Percentiles rank a stretch among this genome's conserved stretches.
These are phyloP conservation scores for Malassezia yamatoensis DNA, from an alignment of 1,284 basidiomycete genomes.

Conservation along the genomic window DNA sequence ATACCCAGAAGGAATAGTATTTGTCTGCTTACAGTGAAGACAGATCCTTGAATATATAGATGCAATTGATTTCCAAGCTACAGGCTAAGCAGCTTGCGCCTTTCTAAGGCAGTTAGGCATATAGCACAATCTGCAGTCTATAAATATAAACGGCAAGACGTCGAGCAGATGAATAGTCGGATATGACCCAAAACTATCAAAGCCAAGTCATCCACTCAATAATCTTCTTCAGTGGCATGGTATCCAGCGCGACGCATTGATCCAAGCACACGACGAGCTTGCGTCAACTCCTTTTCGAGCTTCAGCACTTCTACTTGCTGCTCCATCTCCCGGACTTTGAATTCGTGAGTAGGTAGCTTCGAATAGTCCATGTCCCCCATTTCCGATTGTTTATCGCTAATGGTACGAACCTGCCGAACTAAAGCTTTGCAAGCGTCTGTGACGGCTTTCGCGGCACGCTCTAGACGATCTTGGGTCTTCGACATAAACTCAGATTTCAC, in stretches of 20 bases:
- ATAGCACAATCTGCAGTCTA: neutral
- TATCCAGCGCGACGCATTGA: constrained; percentile 44
- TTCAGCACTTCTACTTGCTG: constrained; percentile 96
- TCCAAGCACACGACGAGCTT: constrained; percentile 44
- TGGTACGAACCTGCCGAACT: constrained; percentile 89
- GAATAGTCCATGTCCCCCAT: constrained; percentile 80
- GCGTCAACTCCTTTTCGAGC: constrained; percentile 79
- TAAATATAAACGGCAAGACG: neutral
- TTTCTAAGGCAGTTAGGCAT: no score
- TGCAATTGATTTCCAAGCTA: no score
- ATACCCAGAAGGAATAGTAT: neutral
- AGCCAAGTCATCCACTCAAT: no score
- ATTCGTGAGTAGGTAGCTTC: constrained; percentile 84
- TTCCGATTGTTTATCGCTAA: constrained; percentile 65
- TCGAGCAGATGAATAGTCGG: neutral
- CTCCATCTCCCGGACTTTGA: constrained; percentile 82
- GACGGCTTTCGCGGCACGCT: constrained; percentile 92
- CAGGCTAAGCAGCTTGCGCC: no score
- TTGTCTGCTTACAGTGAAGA: no score
- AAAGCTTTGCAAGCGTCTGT: constrained; percentile 97
- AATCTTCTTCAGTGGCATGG: constrained; percentile 37
- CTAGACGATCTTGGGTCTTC: constrained; percentile 90
- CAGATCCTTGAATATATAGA: no score
- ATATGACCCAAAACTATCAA: no score
- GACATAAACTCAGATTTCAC: constrained; percentile 98